These are phyloP conservation scores for Pythium sp. DNA, from an alignment of 352 stramenopile genomes.

Conservation along the genomic window DNA sequence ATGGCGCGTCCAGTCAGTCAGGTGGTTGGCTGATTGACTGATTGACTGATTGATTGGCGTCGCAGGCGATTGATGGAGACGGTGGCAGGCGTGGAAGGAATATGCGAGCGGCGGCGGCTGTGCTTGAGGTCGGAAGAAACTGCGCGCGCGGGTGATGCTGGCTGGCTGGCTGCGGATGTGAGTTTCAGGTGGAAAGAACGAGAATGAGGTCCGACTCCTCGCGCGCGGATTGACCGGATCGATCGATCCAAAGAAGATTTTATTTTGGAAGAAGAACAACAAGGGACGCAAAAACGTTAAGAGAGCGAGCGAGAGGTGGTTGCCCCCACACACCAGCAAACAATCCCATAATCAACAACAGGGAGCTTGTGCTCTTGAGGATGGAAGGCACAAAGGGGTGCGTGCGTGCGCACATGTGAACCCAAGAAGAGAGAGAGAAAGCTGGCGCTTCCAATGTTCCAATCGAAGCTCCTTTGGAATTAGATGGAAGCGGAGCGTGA, in stretches of 20 bases:
- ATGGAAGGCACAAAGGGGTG: neutral
- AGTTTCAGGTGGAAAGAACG: conserved; percentile 19
- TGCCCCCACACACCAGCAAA: neutral
- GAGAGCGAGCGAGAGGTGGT: neutral
- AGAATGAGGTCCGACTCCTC: conserved; percentile 22
- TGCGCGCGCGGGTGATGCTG: neutral
- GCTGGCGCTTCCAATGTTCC: conserved; percentile 1
- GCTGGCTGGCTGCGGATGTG: conserved; percentile 5
- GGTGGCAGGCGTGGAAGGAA: no score
- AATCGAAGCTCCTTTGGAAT: neutral
- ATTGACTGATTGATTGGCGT: neutral
- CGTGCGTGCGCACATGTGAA: neutral
- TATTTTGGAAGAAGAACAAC: neutral
- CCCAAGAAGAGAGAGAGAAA: neutral
- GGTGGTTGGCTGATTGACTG: neutral
- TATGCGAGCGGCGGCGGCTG: neutral
- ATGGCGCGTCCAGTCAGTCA: neutral
- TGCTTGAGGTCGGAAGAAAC: neutral
- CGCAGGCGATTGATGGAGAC: no score
- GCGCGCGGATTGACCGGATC: neutral
- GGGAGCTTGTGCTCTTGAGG: neutral
- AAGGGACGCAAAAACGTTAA: neutral
- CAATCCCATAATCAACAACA: neutral
- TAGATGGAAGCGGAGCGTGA: neutral
- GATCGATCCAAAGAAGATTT: conserved; percentile 7